These are phyloP conservation scores for Leucoagaricus sp. DNA, from an alignment of 1,284 basidiomycete genomes.

Conservation along the genomic window DNA sequence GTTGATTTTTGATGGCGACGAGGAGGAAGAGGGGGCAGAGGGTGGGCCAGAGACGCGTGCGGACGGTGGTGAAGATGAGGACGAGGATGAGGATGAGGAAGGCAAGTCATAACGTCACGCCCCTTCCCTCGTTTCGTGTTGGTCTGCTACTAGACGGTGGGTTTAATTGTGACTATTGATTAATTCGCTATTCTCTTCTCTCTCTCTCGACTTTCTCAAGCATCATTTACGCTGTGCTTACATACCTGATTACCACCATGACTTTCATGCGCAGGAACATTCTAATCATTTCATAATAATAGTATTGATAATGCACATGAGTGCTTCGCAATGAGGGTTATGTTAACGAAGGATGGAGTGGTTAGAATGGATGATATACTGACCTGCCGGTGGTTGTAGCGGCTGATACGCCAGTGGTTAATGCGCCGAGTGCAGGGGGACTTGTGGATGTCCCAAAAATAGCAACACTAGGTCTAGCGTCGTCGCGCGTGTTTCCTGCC, in stretches of 20 bases:
- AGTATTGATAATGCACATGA: too few relatives aligned
- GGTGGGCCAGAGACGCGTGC: too few relatives aligned
- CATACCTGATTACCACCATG: too few relatives aligned
- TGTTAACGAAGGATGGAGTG: background rate
- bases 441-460: background rate
- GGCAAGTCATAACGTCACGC: too few relatives aligned
- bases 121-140: too few relatives aligned
- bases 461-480: background rate
- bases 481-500: background rate
- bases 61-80: background rate
- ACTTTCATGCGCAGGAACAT: too few relatives aligned
- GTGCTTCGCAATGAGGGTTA: constrained; percentile 24
- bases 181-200: too few relatives aligned
- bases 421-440: constrained; percentile 40
- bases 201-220: too few relatives aligned
- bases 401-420: constrained; percentile 68
- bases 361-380: constrained; percentile 15
- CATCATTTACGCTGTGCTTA: too few relatives aligned
- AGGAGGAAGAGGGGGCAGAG: background rate
- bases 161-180: too few relatives aligned
- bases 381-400: constrained; percentile 40
- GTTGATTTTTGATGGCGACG: background rate
- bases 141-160: too few relatives aligned
- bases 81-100: background rate
- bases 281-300: too few relatives aligned